Conservation (phyloP, 2,329 filamentous ascomycete genomes). For the Dothideomycetes sp. region DNA sequence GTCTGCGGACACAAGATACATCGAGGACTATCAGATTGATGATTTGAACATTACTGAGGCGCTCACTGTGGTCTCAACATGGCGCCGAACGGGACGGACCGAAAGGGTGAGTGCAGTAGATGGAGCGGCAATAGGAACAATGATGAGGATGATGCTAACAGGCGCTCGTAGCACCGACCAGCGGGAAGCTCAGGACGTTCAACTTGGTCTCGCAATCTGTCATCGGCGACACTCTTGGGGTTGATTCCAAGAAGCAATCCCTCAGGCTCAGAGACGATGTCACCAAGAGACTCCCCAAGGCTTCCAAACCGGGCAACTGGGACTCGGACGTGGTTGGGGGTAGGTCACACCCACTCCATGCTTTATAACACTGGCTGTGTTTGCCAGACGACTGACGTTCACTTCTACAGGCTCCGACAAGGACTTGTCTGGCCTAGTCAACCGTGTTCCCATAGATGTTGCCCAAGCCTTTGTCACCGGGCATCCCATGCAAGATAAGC, state of each 20-base stretch:
- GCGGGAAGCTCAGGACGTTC: conserved; percentile 5
- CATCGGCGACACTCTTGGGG: conserved; percentile 7
- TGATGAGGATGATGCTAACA: conserved; percentile 5
- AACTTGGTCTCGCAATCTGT: conserved; percentile 14
- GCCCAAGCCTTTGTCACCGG: conserved; percentile 74
- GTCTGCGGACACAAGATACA: too few species aligned
- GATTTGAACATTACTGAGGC: conserved; percentile 2
- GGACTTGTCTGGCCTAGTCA: conserved; percentile 27
- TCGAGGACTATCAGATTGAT: too few species aligned
- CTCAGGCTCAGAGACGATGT: conserved; percentile 21
- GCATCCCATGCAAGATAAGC: conserved; percentile 67
- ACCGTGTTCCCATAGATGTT: conserved; percentile 63
- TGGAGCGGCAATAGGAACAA: background rate
- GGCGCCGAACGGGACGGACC: conserved; percentile 17
- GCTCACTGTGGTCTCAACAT: conserved; percentile 9
- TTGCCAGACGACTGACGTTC: background rate
- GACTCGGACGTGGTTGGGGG: conserved; percentile 23
- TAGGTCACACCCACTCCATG: background rate
- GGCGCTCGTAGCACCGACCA: conserved; percentile 11
- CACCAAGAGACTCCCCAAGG: conserved; percentile 22
- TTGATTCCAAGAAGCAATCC: conserved; percentile 4
- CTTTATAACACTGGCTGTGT: background rate
- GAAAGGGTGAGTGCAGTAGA: conserved; percentile 13
- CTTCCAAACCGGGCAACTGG: conserved; percentile 27
- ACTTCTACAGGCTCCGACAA: conserved; percentile 10